Conservation (phyloP, 768 basidiomycete species). For the Auricularia auricula-judae region DNA sequence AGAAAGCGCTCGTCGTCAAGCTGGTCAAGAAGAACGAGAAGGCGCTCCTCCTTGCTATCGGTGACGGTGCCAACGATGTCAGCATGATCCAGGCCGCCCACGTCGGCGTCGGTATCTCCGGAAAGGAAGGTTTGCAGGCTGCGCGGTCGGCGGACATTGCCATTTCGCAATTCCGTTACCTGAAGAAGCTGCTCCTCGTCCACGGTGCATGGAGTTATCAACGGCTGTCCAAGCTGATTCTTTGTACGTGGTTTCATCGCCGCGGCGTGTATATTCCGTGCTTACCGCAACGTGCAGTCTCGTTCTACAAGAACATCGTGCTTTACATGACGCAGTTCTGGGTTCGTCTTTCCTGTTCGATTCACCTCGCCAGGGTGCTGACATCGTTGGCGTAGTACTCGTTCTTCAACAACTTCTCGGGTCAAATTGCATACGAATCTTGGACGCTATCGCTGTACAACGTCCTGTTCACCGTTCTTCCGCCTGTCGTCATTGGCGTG, state of each 20-base stretch:
- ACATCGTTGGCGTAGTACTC: constrained; percentile 41
- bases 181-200: constrained; percentile 90
- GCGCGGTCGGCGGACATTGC: constrained; percentile 95
- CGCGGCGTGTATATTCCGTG: too few species aligned
- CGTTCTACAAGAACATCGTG: constrained; percentile 98
- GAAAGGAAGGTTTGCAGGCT: constrained; percentile 97
- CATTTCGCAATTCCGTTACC: constrained; percentile 92
- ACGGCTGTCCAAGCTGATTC: constrained; percentile 84
- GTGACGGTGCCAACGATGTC: constrained; percentile 97
- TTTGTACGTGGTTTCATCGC: constrained; percentile 50
- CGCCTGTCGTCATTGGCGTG: constrained; percentile 93
- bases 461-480: constrained; percentile 89
- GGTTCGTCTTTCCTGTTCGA: constrained; percentile 15
- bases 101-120: constrained; percentile 94
- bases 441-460: constrained; percentile 98
- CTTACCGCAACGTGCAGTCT: constrained; percentile 40
- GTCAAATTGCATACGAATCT: constrained; percentile 96
- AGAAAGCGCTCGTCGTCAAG: constrained; percentile 96
- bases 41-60: constrained; percentile 89
- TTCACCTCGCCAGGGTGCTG: too few species aligned
- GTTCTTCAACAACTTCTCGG: constrained; percentile 99
- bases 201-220: constrained; percentile 99
- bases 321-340: constrained; percentile 99
- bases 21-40: constrained; percentile 97
- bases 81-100: constrained; percentile 99